A percentile compares a stretch with the other conserved stretches of the same genome.
These are phyloP conservation scores for Aureobasidium sp. DNA, from an alignment of 2,329 filamentous ascomycete genomes.

Conservation along the genomic window DNA sequence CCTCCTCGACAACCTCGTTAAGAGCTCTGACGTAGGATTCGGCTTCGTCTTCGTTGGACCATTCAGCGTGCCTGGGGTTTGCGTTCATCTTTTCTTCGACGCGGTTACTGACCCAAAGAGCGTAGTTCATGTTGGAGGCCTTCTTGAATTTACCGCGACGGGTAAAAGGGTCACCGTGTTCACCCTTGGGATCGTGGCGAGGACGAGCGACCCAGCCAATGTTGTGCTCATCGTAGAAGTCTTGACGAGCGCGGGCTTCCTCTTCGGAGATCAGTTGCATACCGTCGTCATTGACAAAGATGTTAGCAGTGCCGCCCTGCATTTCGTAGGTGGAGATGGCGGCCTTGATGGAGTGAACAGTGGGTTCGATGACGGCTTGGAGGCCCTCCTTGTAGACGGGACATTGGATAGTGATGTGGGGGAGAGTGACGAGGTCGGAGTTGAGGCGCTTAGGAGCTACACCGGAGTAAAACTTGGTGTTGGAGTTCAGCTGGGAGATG, in stretches of 20 bases:
- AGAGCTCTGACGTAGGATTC: conserved; percentile 58
- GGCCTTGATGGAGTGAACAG: conserved; percentile 33
- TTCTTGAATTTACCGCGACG: conserved; percentile 64
- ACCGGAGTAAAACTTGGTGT: conserved; percentile 43
- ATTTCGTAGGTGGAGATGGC: conserved; percentile 47
- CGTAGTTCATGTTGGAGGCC: conserved; percentile 68
- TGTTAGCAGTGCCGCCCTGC: conserved; percentile 58
- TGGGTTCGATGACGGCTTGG: conserved; percentile 33
- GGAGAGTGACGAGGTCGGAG: conserved; percentile 31
- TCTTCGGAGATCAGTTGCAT: conserved; percentile 53
- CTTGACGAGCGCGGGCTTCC: conserved; percentile 38
- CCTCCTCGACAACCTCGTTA: conserved; percentile 55
- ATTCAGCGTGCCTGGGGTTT: conserved; percentile 52
- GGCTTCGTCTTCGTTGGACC: conserved; percentile 63
- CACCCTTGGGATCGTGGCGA: conserved; percentile 46
- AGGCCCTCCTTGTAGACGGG: conserved; percentile 40
- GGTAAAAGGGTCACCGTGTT: conserved; percentile 44
- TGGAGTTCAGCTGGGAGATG: conserved; percentile 37
- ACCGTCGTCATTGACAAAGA: conserved; percentile 63
- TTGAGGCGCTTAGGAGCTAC: conserved; percentile 34
- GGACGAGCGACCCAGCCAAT: conserved; percentile 46
- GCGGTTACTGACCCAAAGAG: conserved; percentile 54
- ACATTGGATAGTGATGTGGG: conserved; percentile 50
- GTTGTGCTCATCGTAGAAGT: conserved; percentile 45
- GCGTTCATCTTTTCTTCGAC: conserved; percentile 61